Base-by-base conservation (phyloP, 2,329 filamentous ascomycete species). In the Verticillium isaacii region DNA sequence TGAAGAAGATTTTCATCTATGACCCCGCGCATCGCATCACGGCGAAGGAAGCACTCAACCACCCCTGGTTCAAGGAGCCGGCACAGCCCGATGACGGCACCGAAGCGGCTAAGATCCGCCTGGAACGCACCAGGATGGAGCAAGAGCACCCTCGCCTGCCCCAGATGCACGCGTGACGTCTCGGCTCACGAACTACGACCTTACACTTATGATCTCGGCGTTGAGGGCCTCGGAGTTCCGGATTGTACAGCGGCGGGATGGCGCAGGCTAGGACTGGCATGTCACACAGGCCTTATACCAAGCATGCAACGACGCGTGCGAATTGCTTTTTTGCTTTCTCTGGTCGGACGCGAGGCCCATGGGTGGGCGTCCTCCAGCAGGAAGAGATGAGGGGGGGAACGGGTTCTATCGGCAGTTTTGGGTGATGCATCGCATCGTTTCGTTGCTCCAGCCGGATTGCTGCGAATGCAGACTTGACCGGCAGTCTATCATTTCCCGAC, bases 1-100 rank as follows among this genome's bases (percentile, higher is more conserved):
- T 90, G 8, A 80, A 81, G 67, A 88, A 84, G 72, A 89, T 90
- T 57, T 90, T 90, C 67, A 82, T 89, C 36, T 90, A 90, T 70
- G 87, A 90, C 62, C 86, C 87, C 12, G 75, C 78, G 5, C 82
- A 86, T 61, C 84, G 87, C 56, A 89, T 90, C 65, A 89, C 86
- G 4, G 87, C 87, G 25, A 86, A 88, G 65, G 78, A 89, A 68
- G 87, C 87, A 2, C 74, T 90, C 54, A 82, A 87, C 60, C 87
- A 90, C 65, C 84, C 85, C 2, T 90, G 87, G 87, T 89, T 90
- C 73, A 85, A 84, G 68, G 87, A 89, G 69, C 76, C 80, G 59
- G 82, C 85, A 2, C 79, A 82, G 36, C 84, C 85, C 36, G 87
- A 90, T 66, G 87, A 90, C 68, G 87, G 87, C 41, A 89, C 86